Evolutionary conservation across 164 flowering plant species (phyloP).

Genomic region (Hamamelis virginiana): DNA sequence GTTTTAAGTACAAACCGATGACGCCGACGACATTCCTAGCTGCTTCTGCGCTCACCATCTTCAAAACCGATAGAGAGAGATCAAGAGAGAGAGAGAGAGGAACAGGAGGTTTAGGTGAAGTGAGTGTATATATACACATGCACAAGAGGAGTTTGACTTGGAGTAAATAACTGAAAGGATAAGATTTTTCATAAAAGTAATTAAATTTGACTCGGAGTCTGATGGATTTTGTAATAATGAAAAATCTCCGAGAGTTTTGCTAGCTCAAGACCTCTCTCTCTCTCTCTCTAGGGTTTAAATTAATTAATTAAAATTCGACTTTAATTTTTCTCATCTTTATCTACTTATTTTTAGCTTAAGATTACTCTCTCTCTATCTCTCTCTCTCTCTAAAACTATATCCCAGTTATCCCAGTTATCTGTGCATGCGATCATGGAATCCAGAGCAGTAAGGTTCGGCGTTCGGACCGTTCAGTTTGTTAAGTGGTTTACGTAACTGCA

Average conservation of each 20-base stretch:
- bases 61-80: neutral
- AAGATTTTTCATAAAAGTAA: no score
- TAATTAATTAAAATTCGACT: no score
- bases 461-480: neutral
- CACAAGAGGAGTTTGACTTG: no score
- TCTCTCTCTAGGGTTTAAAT: no score
- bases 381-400: neutral
- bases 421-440: neutral
- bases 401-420: neutral
- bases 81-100: neutral
- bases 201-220: no score
- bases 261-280: no score
- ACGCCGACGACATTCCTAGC: conserved; percentile 34
- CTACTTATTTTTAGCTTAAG: no score
- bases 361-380: neutral
- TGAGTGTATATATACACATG: no score
- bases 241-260: no score
- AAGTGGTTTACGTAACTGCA: neutral
- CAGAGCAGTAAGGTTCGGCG: neutral
- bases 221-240: no score
- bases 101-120: neutral
- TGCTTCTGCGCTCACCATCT: conserved; percentile 10
- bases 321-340: no score
- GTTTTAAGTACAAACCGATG: conserved; percentile 27
- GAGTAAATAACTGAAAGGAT: no score